Base-by-base conservation (phyloP, 177 flowering plant genomes). In the Telopea speciosissima region DNA sequence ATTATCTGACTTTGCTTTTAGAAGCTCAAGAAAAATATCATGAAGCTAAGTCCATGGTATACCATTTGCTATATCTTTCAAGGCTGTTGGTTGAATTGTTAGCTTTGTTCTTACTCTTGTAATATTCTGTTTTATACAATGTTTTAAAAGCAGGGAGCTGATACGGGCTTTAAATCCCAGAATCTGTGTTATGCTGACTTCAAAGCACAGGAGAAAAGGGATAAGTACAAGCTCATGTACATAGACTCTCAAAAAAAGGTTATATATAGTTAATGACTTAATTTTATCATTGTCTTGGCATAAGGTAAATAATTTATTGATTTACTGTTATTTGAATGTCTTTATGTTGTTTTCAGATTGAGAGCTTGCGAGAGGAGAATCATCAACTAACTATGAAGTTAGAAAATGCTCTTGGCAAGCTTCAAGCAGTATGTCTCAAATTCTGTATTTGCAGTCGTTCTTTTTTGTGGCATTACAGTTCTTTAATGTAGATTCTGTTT, bases 231-330 rank as follows among this genome's bases (percentile, higher is more conserved):
- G 78, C 74, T 72, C 73, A 73, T 82, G 76, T 82, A 80, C 45
- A 24, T 78, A 6, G 75, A 78, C 8, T 71, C 85, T 8, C 81
- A 80, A 61, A 83, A 79, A 73, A 83, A 85, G 90, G 90, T 81
- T 36, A 6, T 49, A 0, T 49, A 31, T 24, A 36, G 25, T 49
- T 16, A 21, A 21, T 56, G 33, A 0, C 69, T 12, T 28, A 28
- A n/a, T 24, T 24, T 11, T 8, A 3, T 49, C 1, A 49, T 62
- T 68, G 42, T 42, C 24, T 40, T 60, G 49, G 6, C 21, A 1
- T 19, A 7, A 26, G 23, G 9, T 5, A 54, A 31, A n/a, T 63
- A 12, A 12, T 58, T 24, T 1, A n/a, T 8, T n/a, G 28, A 36
- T 58, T 58, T 58, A 58, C 9, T n/a, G 31, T 45, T 59, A 19